These are phyloP conservation scores for Wickerhamomyces sp. DNA, from an alignment of 1,139 yeast genomes.

Conservation along the genomic window DNA sequence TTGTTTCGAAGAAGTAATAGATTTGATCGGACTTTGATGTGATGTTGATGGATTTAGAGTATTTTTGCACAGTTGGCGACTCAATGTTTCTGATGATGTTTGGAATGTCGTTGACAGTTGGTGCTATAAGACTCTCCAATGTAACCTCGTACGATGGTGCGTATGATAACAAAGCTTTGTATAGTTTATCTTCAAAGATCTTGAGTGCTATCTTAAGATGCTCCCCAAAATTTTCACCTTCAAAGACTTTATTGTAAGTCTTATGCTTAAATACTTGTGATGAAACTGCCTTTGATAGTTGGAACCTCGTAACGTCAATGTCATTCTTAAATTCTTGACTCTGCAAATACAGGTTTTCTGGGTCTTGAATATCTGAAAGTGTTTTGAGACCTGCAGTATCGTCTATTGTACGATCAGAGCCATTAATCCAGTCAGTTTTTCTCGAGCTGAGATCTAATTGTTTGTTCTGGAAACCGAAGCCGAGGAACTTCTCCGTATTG, in stretches of 20 bases:
- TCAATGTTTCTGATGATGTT: background rate
- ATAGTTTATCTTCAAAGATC: slow-evolving; percentile 5
- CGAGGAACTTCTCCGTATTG: too few species aligned
- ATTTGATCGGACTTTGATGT: slow-evolving; percentile 1
- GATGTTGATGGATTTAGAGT: slow-evolving; percentile 5
- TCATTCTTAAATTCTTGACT: background rate
- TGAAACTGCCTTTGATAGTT: background rate
- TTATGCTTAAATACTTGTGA: background rate
- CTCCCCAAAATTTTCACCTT: background rate
- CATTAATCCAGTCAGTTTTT: slow-evolving; percentile 1
- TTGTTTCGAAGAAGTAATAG: slow-evolving; percentile 12
- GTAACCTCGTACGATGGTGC: background rate
- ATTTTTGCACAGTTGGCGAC: slow-evolving; percentile 1
- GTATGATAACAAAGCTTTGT: background rate
- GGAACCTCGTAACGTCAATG: background rate
- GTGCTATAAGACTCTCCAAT: slow-evolving; percentile 4
- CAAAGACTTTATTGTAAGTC: background rate
- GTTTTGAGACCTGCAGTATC: background rate
- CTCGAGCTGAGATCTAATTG: too few species aligned
- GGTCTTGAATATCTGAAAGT: background rate
- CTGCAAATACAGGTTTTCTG: background rate
- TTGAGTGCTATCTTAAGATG: background rate
- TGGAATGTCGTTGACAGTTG: slow-evolving; percentile 6
- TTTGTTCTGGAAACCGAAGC: too few species aligned
- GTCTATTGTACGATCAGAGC: slow-evolving; percentile 1